Conservation (phyloP, 345 rosid genomes). For the Eucalyptus guilfoylei region DNA sequence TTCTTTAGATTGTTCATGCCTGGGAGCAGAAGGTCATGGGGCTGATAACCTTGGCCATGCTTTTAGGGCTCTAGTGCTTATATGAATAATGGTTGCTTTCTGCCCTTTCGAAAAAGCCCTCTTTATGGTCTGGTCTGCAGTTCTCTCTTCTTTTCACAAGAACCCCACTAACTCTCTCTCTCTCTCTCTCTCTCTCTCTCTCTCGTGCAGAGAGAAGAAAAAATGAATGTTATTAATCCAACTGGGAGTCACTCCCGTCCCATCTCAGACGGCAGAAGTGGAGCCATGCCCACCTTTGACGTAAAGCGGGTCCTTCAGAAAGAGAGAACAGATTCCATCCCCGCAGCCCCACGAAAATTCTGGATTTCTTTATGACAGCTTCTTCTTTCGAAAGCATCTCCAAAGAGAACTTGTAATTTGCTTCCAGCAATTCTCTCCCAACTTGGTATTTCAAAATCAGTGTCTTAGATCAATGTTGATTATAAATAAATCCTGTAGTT, state of each 20-base stretch:
- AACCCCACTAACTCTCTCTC: background rate
- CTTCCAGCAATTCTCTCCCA: background rate
- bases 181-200: background rate
- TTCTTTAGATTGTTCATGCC: background rate
- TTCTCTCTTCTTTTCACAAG: background rate
- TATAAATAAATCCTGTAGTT: background rate
- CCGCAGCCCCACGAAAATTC: background rate
- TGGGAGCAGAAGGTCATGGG: background rate
- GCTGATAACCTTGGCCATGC: background rate
- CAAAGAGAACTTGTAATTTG: background rate
- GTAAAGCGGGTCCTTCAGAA: background rate
- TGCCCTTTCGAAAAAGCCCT: background rate
- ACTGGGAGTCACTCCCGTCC: background rate
- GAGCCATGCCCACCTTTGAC: background rate
- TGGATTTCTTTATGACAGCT: background rate
- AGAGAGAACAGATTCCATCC: background rate
- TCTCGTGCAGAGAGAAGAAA: background rate
- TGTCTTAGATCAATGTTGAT: background rate
- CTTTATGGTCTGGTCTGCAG: background rate
- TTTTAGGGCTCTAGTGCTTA: background rate
- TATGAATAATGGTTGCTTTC: background rate
- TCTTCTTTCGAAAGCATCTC: background rate
- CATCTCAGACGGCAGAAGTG: background rate
- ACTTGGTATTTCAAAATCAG: background rate
- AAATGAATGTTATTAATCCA: background rate